Evolutionary conservation across 345 rosid species (phyloP), one percentile per base, ranked within the genome.

Genomic region (Erodium maritimum): DNA sequence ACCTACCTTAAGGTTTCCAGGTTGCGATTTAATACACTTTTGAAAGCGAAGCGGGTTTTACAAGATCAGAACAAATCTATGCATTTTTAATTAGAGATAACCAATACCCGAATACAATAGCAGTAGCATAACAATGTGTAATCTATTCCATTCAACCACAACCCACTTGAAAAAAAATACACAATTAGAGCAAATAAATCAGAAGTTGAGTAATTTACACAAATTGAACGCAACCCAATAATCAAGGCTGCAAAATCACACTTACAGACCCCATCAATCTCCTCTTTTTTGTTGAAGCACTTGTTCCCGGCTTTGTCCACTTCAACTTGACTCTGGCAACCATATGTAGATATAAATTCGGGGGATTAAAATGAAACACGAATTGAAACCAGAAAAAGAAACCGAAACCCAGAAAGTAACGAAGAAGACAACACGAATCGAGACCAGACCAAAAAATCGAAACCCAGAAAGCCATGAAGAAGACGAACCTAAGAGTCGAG

Each of bases 211-310:
- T 33, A 29, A 21, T n/a, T n/a, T 52, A 0, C 18, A 53, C 24
- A 55, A 54, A 54, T 20, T n/a, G 53, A 1, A 19, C 25, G 24
- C 19, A 22, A 53, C 25, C 50, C 54, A 62, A 14, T 8, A 21
- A 62, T 16, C n/a, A 29, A 14, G 21, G 37, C 5, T 22, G 37
- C 42, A 17, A 19, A 54, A 51, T 10, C 61, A 59, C 75, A 73
- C 93, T 79, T 76, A 86, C 94, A 64, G 67, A 84, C 61, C 54
- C 97, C 94, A 69, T 89, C 96, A 51, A 87, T 77, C 88, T 80
- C 83, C 72, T 89, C 95, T 22, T 50, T 72, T 68, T 84, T 73
- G 59, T 94, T 56, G 73, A 89, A 89, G 67, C 89, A 93, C n/a
- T 80, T 80, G 62, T 87, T 93, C 59, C 99, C 96, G 16, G 81